These are phyloP conservation scores for Boletus huronensis DNA, from an alignment of 768 basidiomycete species.

Conservation along the genomic window DNA sequence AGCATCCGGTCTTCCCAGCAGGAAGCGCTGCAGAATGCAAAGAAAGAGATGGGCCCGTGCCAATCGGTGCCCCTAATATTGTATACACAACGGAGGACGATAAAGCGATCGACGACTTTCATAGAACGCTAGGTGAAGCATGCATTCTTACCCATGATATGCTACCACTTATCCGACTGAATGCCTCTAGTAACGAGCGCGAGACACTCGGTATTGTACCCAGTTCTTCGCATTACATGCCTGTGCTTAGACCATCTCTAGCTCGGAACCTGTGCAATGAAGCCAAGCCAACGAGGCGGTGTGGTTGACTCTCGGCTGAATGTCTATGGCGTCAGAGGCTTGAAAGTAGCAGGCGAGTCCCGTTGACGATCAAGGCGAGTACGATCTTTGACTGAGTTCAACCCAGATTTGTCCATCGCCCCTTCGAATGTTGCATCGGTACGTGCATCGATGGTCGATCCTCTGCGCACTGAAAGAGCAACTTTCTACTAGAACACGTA, in stretches of 20 bases:
- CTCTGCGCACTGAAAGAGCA: neutral
- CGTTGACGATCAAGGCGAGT: neutral
- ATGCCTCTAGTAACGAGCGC: constrained; percentile 25
- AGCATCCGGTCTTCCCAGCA: constrained; percentile 15
- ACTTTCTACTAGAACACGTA: constrained; percentile 18
- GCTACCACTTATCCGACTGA: neutral
- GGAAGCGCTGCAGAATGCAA: constrained; percentile 29
- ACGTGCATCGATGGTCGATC: neutral
- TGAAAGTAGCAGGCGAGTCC: constrained; percentile 54
- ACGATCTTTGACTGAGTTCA: neutral
- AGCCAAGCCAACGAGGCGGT: constrained; percentile 51
- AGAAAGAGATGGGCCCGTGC: constrained; percentile 15
- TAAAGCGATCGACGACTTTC: constrained; percentile 30
- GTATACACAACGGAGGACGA: constrained; percentile 35
- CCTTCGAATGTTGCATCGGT: constrained; percentile 39
- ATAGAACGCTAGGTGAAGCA: constrained; percentile 17
- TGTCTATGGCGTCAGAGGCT: constrained; percentile 54
- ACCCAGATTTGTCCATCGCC: constrained; percentile 36
- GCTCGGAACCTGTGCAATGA: constrained; percentile 70
- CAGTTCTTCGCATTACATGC: neutral
- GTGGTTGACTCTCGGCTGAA: constrained; percentile 62
- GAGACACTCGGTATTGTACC: constrained; percentile 31
- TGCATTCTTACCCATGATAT: neutral
- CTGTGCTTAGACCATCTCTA: constrained; percentile 17
- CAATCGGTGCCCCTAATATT: constrained; percentile 29